Conservation (phyloP, 352 stramenopile genomes). For the Phytophthora gonapodyides region DNA sequence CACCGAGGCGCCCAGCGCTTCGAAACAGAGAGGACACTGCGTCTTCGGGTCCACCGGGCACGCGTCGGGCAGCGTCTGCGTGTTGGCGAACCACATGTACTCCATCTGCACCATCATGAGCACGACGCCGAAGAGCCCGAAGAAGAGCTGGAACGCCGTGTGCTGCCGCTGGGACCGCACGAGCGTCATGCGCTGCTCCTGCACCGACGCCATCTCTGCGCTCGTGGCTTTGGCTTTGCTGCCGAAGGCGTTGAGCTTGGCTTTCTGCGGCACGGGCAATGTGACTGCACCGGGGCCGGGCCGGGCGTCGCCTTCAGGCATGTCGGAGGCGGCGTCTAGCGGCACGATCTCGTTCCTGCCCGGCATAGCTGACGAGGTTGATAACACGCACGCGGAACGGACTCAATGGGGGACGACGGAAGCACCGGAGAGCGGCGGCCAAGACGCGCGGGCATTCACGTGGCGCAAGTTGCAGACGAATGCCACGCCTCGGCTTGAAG, state of each 20-base stretch:
- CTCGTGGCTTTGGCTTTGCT: conserved; percentile 39
- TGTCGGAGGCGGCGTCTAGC: conserved; percentile 25
- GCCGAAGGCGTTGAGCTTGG: conserved; percentile 19
- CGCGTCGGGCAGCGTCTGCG: conserved; percentile 34
- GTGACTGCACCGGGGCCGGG: conserved; percentile 21
- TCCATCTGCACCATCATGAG: conserved; percentile 83
- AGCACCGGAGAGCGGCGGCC: conserved; percentile 14
- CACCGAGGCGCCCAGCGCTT: conserved; percentile 32
- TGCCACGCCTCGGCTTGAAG: conserved; percentile 3
- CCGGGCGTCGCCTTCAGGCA: conserved; percentile 7
- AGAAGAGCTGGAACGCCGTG: conserved; percentile 74
- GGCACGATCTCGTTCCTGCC: conserved; percentile 72
- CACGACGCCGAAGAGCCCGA: conserved; percentile 59
- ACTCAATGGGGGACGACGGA: conserved; percentile 14
- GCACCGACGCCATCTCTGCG: conserved; percentile 41
- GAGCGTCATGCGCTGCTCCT: conserved; percentile 60
- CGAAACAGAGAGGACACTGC: conserved; percentile 47
- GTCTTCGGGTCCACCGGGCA: conserved; percentile 42
- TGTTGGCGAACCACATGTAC: conserved; percentile 75
- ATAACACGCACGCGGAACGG: neutral
- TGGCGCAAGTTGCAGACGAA: conserved; percentile 1
- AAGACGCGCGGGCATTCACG: conserved; percentile 30
- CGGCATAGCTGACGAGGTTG: conserved; percentile 36
- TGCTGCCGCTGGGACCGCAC: conserved; percentile 50
- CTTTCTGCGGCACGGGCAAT: conserved; percentile 14